Evolutionary conservation across 345 rosid species (phyloP).

Genomic region (Pistacia integerrima): DNA sequence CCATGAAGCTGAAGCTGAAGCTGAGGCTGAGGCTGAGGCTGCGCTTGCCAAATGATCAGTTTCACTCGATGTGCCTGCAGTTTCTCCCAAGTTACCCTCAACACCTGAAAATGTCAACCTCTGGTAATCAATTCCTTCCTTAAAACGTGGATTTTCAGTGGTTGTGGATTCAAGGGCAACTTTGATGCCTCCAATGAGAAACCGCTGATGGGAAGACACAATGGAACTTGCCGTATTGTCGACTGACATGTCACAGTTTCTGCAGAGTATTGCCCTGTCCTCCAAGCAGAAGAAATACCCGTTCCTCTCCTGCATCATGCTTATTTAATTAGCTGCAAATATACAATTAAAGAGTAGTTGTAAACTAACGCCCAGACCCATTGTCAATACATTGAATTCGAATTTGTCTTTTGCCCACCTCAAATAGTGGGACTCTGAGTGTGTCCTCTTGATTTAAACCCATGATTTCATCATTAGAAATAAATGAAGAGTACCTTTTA

Average conservation of each 20-base stretch:
- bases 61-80: constrained; percentile 1
- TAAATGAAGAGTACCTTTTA: no score
- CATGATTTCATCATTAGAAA: no score
- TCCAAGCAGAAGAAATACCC: constrained; percentile 37
- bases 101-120: background rate
- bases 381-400: no score
- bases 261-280: constrained; percentile 33
- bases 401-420: no score
- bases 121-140: background rate
- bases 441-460: no score
- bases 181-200: constrained; percentile 28
- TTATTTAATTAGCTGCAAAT: background rate
- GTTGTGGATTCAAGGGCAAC: constrained; percentile 20
- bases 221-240: constrained; percentile 7
- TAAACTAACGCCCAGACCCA: no score
- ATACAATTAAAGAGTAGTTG: no score
- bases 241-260: constrained; percentile 18
- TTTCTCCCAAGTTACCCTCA: constrained; percentile 11
- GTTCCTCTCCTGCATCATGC: constrained; percentile 20
- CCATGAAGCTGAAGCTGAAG: constrained; percentile 13
- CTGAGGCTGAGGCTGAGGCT: background rate
- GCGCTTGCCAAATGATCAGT: background rate
- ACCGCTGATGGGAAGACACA: constrained; percentile 24
- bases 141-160: no score
- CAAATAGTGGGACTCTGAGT: no score